phyloP scores from a whole-genome alignment of 495 filamentous ascomycete genomes.

The Filosporella fistucella region DNA sequence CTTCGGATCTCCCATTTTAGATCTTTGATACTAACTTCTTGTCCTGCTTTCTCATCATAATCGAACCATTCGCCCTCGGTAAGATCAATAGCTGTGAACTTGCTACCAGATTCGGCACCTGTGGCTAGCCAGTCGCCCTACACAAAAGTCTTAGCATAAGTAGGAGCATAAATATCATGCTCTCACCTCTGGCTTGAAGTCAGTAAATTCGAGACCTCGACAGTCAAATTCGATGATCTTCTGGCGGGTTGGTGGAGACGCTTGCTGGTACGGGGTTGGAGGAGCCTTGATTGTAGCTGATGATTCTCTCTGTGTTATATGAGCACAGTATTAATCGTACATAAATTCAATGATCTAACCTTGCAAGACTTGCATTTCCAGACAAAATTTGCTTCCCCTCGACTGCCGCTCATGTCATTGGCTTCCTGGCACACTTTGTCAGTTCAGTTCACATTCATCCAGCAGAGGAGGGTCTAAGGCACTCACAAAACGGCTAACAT shows the following conservation, averaged over 20 bases:
- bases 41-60: conserved; percentile 70
- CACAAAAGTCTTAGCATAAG: background rate
- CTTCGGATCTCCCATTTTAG: conserved; percentile 81
- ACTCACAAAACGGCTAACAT: conserved; percentile 83
- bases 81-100: conserved; percentile 77
- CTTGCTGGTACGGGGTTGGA: conserved; percentile 63
- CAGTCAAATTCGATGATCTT: conserved; percentile 90
- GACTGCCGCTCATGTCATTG: conserved; percentile 83
- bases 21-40: conserved; percentile 89
- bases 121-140: conserved; percentile 87
- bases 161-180: background rate
- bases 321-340: background rate
- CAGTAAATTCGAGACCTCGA: conserved; percentile 84
- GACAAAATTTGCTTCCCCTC: conserved; percentile 95
- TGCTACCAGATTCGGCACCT: conserved; percentile 70
- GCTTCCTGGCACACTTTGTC: conserved; percentile 70
- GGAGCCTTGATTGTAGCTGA: conserved; percentile 63
- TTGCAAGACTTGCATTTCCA: conserved; percentile 95
- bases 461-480: no score
- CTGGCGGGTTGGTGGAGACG: conserved; percentile 63
- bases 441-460: no score
- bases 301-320: conserved; percentile 43
- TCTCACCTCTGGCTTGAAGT: conserved; percentile 81
- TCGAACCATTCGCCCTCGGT: conserved; percentile 87
- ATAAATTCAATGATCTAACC: conserved; percentile 35